Evolutionary conservation across 306 rosid species (phyloP).

Genomic region (Sindora glabra): DNA sequence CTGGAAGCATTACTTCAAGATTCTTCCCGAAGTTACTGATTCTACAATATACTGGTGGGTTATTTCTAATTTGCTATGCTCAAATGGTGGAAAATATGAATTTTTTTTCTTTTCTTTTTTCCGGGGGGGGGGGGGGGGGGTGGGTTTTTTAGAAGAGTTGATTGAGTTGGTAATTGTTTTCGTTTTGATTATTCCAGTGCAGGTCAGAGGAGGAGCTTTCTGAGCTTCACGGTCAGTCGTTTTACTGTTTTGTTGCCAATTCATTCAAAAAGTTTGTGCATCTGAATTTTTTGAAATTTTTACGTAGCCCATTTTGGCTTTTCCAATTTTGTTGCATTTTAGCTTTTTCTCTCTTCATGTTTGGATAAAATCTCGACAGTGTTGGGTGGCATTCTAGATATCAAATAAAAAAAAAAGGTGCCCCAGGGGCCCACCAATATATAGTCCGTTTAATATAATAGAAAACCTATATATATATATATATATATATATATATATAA

Average conservation of each 20-base stretch:
- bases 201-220: conserved; percentile 99
- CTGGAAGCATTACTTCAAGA: conserved; percentile 63
- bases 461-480: too few species aligned
- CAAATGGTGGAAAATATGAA: not conserved
- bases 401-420: too few species aligned
- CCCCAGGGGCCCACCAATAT: too few species aligned
- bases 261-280: not conserved
- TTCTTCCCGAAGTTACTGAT: conserved; percentile 70
- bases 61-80: conserved; percentile 6
- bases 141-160: conserved; percentile 34
- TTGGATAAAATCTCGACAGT: too few species aligned
- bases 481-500: too few species aligned
- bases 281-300: not conserved
- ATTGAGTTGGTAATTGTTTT: conserved; percentile 47
- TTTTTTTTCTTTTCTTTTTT: not conserved
- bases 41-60: conserved; percentile 92
- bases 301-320: not conserved
- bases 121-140: too few species aligned
- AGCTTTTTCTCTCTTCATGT: too few species aligned
- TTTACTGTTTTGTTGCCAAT: conserved; percentile 1
- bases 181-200: conserved; percentile 74
- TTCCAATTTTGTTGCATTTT: not conserved
- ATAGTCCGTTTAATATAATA: too few species aligned
- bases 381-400: too few species aligned
- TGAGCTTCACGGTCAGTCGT: conserved; percentile 71